Percentiles rank a stretch among this genome's conserved stretches.
These are phyloP conservation scores for Irpex rosettiformis DNA, from an alignment of 1,284 basidiomycete species.

Conservation along the genomic window DNA sequence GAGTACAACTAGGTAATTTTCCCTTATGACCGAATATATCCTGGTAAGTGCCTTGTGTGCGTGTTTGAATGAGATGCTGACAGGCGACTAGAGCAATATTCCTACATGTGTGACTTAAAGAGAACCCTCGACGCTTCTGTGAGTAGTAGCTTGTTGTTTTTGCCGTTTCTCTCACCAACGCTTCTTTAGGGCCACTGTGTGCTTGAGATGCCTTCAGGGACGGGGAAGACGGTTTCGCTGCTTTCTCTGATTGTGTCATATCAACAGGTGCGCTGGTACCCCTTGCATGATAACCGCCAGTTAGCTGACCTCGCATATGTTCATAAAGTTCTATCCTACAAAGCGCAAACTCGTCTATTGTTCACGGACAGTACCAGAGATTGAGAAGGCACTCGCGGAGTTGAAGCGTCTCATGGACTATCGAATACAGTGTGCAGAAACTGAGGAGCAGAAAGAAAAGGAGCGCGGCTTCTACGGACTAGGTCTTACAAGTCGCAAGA, in stretches of 20 bases:
- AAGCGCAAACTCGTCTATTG: conserved; percentile 97
- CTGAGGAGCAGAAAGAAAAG: conserved; percentile 72
- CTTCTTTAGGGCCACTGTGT: conserved; percentile 88
- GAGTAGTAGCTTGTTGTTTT: conserved; percentile 8
- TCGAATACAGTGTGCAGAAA: conserved; percentile 68
- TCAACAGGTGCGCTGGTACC: conserved; percentile 67
- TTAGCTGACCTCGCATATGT: neutral
- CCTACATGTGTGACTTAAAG: conserved; percentile 99
- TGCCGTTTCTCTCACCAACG: neutral
- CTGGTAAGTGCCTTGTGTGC: conserved; percentile 44
- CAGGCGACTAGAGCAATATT: conserved; percentile 80
- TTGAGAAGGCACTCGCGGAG: conserved; percentile 97
- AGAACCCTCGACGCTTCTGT: conserved; percentile 91
- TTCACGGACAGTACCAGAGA: conserved; percentile 99
- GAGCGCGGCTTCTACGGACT: conserved; percentile 86
- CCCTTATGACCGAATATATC: conserved; percentile 89
- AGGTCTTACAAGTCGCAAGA: conserved; percentile 94
- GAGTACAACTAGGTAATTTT: conserved; percentile 69
- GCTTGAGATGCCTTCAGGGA: conserved; percentile 99
- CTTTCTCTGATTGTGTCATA: conserved; percentile 97
- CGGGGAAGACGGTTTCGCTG: conserved; percentile 97
- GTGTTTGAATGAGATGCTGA: neutral
- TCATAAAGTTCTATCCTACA: conserved; percentile 79
- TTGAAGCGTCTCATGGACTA: conserved; percentile 95
- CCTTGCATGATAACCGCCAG: neutral